These are phyloP conservation scores for Fistulinella prunicolor DNA, from an alignment of 768 basidiomycete genomes.

Conservation along the genomic window DNA sequence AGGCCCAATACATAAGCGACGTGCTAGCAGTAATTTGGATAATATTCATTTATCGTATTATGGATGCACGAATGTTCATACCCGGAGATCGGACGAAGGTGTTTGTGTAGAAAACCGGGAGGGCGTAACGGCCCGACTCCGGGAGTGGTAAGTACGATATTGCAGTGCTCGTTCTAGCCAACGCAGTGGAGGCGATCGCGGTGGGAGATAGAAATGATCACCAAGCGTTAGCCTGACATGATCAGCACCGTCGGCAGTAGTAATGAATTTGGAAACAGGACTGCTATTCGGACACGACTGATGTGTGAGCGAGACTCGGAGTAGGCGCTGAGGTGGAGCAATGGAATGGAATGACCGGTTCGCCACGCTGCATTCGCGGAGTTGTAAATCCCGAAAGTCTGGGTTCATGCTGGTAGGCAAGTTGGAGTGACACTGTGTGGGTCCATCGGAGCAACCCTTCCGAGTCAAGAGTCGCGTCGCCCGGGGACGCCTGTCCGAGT, in stretches of 20 bases:
- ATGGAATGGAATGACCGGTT: not conserved
- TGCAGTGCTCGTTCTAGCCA: constrained; percentile 4
- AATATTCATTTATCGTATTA: constrained; percentile 24
- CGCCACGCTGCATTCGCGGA: constrained; percentile 33
- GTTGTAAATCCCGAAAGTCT: constrained; percentile 18
- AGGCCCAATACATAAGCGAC: no score
- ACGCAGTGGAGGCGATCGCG: constrained; percentile 10
- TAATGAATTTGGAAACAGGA: no score
- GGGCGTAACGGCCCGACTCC: not conserved
- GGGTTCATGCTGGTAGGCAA: not conserved
- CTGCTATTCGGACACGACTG: no score
- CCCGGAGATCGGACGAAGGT: constrained; percentile 20
- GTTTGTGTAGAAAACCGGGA: not conserved
- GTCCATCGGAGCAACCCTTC: no score
- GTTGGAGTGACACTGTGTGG: no score
- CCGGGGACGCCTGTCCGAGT: constrained; percentile 1
- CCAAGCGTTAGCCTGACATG: not conserved
- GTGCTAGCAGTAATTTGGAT: constrained; percentile 10
- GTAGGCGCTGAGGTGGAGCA: constrained; percentile 3
- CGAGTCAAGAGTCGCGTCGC: constrained; percentile 11
- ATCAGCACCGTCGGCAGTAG: not conserved
- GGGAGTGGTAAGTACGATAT: not conserved
- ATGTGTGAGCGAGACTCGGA: not conserved
- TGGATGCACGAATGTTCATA: constrained; percentile 22
- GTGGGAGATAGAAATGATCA: constrained; percentile 9